Conservation (phyloP, 2,329 filamentous ascomycete genomes). For the Fonsecaea erecta region DNA sequence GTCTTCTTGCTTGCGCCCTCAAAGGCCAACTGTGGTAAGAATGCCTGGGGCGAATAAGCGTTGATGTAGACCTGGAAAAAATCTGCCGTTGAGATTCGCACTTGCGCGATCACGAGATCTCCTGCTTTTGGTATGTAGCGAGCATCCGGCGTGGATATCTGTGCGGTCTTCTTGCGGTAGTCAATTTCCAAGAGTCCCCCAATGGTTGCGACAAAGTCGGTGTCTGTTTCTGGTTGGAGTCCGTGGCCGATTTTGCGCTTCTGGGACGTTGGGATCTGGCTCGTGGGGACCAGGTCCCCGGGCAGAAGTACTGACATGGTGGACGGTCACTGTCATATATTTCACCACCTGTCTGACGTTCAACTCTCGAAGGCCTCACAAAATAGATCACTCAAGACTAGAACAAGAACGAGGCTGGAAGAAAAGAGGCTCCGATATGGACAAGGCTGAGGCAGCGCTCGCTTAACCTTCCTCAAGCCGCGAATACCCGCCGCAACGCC, state of each 20-base stretch:
- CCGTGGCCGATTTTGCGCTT: slow-evolving; percentile 69
- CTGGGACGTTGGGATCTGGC: slow-evolving; percentile 69
- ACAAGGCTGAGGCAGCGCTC: slow-evolving; percentile 26
- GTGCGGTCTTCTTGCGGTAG: slow-evolving; percentile 46
- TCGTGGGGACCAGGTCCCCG: slow-evolving; percentile 72
- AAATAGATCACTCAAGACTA: neutral
- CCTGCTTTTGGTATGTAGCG: slow-evolving; percentile 79
- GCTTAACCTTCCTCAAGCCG: slow-evolving; percentile 22
- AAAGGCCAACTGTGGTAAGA: slow-evolving; percentile 87
- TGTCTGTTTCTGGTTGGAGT: slow-evolving; percentile 67
- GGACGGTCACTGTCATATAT: slow-evolving; percentile 53
- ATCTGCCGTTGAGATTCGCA: slow-evolving; percentile 76
- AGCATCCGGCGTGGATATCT: slow-evolving; percentile 44
- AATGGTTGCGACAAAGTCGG: slow-evolving; percentile 44
- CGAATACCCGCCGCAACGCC: slow-evolving; percentile 21
- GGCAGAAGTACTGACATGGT: slow-evolving; percentile 74
- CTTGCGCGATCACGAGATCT: slow-evolving; percentile 86
- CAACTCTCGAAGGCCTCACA: too few relatives aligned
- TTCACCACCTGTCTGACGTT: neutral
- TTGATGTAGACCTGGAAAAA: slow-evolving; percentile 80
- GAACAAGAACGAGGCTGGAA: neutral
- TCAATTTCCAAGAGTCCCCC: slow-evolving; percentile 47
- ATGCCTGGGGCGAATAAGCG: slow-evolving; percentile 63
- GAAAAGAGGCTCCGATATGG: slow-evolving; percentile 3
- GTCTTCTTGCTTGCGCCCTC: slow-evolving; percentile 92